These are phyloP conservation scores for Phialophora expanda DNA, from an alignment of 2,329 filamentous ascomycete genomes.

Conservation along the genomic window DNA sequence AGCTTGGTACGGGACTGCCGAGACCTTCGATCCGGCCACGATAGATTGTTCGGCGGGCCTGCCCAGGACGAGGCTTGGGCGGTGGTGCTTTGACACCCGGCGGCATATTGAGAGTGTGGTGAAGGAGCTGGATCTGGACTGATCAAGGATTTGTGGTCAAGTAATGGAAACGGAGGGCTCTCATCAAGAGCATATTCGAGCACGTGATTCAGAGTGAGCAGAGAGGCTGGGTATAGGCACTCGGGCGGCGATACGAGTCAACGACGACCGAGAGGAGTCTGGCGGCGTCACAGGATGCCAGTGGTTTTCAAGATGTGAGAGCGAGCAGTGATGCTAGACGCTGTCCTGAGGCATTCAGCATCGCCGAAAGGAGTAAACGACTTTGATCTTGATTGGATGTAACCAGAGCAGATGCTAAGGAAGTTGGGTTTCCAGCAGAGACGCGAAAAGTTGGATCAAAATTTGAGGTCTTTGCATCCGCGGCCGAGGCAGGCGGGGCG, in stretches of 20 bases:
- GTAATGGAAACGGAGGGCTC: neutral
- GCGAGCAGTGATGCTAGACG: neutral
- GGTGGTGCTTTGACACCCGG: conserved; percentile 25
- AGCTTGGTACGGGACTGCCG: conserved; percentile 31
- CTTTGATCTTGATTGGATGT: conserved; percentile 27
- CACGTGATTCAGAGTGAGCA: conserved; percentile 24
- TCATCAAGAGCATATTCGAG: conserved; percentile 22
- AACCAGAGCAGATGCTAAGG: conserved; percentile 6
- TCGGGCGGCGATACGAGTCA: conserved; percentile 6
- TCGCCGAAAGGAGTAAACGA: conserved; percentile 18
- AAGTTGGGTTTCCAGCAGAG: conserved; percentile 12
- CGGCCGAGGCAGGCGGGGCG: conserved; percentile 4
- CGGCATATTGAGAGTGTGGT: conserved; percentile 15
- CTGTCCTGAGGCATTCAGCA: conserved; percentile 22
- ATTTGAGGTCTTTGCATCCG: neutral
- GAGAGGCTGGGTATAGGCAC: neutral
- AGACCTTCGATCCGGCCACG: conserved; percentile 34
- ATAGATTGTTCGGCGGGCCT: conserved; percentile 22
- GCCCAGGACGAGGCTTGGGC: conserved; percentile 28
- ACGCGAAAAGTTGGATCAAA: conserved; percentile 26
- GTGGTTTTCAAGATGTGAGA: neutral
- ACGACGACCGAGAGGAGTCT: neutral
- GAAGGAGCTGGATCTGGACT: neutral
- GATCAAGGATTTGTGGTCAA: conserved; percentile 7
- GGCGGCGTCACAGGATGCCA: neutral